phyloP scores from a whole-genome alignment of 495 filamentous ascomycete genomes.

The Tetracladium marchalianum region DNA sequence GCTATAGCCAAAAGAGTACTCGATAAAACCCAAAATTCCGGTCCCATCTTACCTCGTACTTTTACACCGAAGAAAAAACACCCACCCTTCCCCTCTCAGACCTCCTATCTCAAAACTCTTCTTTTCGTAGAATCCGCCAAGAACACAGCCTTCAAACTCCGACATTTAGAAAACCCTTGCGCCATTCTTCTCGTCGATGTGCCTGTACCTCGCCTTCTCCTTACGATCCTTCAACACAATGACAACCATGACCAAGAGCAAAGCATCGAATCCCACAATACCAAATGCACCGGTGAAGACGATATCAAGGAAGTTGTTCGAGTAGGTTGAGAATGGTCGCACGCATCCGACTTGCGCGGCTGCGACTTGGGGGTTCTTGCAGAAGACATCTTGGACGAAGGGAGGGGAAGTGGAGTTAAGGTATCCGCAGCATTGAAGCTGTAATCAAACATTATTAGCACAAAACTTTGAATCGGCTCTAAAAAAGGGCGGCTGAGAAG shows the following conservation, averaged over 20 bases:
- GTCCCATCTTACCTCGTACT: neutral
- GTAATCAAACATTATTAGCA: constrained; percentile 6
- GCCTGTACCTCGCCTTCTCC: constrained; percentile 57
- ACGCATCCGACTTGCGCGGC: constrained; percentile 58
- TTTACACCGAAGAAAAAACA: neutral
- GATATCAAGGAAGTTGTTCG: constrained; percentile 56
- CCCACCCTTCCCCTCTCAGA: neutral
- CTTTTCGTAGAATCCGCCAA: neutral
- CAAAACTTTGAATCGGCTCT: constrained; percentile 1
- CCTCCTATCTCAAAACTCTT: constrained; percentile 21
- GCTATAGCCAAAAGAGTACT: neutral
- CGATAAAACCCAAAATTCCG: neutral
- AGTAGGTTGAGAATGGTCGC: constrained; percentile 47
- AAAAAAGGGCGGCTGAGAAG: neutral
- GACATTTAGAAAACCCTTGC: constrained; percentile 13
- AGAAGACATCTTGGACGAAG: constrained; percentile 51
- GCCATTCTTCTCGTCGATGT: constrained; percentile 65
- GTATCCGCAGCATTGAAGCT: constrained; percentile 73
- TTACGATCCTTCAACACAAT: constrained; percentile 64
- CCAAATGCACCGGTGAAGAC: constrained; percentile 71
- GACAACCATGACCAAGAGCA: constrained; percentile 39
- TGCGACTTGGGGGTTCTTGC: constrained; percentile 51
- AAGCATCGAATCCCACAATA: constrained; percentile 45
- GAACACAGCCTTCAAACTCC: too few species aligned
- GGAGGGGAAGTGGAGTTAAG: constrained; percentile 52